These are phyloP conservation scores for Benincasa hispida DNA, from an alignment of 306 rosid genomes.

Conservation along the genomic window DNA sequence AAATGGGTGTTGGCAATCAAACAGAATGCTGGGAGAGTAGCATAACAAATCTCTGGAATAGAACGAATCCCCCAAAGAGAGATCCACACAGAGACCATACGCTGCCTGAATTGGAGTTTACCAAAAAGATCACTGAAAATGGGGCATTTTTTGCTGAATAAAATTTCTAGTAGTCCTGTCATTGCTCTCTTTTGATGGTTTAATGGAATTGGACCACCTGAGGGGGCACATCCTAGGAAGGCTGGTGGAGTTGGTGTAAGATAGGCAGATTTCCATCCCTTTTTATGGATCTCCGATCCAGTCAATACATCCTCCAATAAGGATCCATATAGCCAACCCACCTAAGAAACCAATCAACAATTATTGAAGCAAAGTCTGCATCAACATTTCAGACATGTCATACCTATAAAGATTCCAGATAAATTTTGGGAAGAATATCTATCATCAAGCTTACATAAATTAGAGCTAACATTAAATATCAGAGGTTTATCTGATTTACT, in stretches of 20 bases:
- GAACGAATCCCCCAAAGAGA: constrained; percentile 26
- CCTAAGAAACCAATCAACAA: constrained; percentile 6
- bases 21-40: constrained; percentile 35
- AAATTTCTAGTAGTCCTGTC: constrained; percentile 41
- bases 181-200: constrained; percentile 65
- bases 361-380: background rate
- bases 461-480: background rate
- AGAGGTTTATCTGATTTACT: background rate
- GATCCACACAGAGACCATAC: constrained; percentile 33
- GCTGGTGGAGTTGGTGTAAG: constrained; percentile 29
- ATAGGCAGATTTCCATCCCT: constrained; percentile 10
- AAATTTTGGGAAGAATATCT: background rate
- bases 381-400: background rate
- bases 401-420: background rate
- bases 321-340: constrained; percentile 25
- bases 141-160: constrained; percentile 38
- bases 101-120: constrained; percentile 33
- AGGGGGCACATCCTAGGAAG: constrained; percentile 46
- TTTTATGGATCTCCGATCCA: constrained; percentile 19
- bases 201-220: constrained; percentile 30
- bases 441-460: background rate
- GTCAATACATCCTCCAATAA: constrained; percentile 20
- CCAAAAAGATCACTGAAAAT: constrained; percentile 21
- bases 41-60: constrained; percentile 31
- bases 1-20: constrained; percentile 43